Conservation (phyloP, 148 eudicot genomes). For the Rhododendron griersonianum region DNA sequence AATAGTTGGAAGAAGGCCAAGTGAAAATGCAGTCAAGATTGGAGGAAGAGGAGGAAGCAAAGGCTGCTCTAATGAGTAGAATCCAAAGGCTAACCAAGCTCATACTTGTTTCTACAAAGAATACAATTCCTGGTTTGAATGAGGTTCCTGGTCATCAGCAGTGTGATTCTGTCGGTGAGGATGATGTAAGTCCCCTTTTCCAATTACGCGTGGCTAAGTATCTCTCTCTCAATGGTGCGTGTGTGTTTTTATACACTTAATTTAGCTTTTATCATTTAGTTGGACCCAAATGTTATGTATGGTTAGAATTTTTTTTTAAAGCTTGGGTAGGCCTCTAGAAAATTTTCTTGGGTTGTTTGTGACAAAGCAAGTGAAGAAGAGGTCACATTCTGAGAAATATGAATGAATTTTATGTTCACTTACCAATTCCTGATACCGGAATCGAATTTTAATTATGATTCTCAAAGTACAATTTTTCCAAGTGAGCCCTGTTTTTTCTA, state of each 20-base stretch:
- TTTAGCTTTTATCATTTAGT: not conserved
- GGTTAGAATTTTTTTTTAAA: not conserved
- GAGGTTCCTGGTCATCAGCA: conserved; percentile 51
- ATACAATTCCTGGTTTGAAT: conserved; percentile 56
- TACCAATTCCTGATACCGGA: not conserved
- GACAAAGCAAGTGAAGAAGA: not conserved
- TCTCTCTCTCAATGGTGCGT: not conserved
- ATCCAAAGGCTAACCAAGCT: conserved; percentile 94
- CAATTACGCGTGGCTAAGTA: not conserved
- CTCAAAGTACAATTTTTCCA: not conserved
- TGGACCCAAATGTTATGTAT: not conserved
- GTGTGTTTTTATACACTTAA: not conserved
- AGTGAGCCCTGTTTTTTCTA: not conserved
- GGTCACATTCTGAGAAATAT: not conserved
- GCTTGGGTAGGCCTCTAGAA: not conserved
- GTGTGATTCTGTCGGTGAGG: conserved; percentile 44
- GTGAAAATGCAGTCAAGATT: conserved; percentile 92
- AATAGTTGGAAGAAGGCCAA: conserved; percentile 98
- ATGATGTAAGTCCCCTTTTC: conserved; percentile 50
- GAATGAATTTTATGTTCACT: not conserved
- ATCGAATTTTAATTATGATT: not conserved
- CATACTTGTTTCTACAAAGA: conserved; percentile 94
- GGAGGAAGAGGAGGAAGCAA: conserved; percentile 99
- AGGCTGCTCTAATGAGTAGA: conserved; percentile 98
- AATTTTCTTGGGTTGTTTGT: not conserved